Conservation (phyloP, 2,329 filamentous ascomycete species). For the Ophiocordyceps camponoti-leonardi region DNA sequence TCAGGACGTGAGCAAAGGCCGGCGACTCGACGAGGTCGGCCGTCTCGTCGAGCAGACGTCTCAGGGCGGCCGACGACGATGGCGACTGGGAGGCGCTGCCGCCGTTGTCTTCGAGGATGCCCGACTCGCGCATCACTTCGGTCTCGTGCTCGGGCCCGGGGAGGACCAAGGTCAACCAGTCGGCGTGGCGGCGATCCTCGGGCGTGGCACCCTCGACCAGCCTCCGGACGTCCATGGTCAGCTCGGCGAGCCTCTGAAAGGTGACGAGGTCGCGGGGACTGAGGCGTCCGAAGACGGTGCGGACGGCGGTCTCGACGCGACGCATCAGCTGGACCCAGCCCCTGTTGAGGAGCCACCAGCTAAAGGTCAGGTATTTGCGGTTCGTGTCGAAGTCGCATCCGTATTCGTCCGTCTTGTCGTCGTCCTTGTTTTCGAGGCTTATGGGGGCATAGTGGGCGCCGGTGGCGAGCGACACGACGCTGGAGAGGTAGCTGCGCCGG, state of each 20-base stretch:
- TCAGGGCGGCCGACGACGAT: conserved; percentile 41
- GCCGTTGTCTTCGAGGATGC: conserved; percentile 43
- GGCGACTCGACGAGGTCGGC: conserved; percentile 92
- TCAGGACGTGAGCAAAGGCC: conserved; percentile 72
- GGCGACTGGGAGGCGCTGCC: conserved; percentile 23
- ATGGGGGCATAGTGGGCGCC: conserved; percentile 61
- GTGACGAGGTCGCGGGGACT: conserved; percentile 81
- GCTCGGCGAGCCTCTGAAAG: conserved; percentile 59
- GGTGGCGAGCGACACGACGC: conserved; percentile 78
- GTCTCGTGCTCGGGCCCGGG: conserved; percentile 66
- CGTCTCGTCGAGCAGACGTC: conserved; percentile 84
- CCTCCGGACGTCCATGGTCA: conserved; percentile 70
- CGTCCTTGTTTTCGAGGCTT: conserved; percentile 82
- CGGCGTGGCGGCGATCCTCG: conserved; percentile 23
- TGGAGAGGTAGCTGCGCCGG: conserved; percentile 86
- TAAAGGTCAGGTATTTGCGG: conserved; percentile 84
- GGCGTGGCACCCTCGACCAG: conserved; percentile 53
- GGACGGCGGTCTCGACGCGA: conserved; percentile 71
- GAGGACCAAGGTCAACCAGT: conserved; percentile 75
- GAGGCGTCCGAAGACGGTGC: conserved; percentile 73
- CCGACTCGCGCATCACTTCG: conserved; percentile 70
- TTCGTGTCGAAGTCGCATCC: conserved; percentile 95
- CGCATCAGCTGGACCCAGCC: conserved; percentile 74
- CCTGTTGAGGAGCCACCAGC: conserved; percentile 91
- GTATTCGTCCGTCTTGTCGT: conserved; percentile 70